A percentile compares a stretch with the other conserved stretches of the same genome.
phyloP scores from a whole-genome alignment of 2,329 filamentous ascomycete genomes.

The Geosmithia putterillii region DNA sequence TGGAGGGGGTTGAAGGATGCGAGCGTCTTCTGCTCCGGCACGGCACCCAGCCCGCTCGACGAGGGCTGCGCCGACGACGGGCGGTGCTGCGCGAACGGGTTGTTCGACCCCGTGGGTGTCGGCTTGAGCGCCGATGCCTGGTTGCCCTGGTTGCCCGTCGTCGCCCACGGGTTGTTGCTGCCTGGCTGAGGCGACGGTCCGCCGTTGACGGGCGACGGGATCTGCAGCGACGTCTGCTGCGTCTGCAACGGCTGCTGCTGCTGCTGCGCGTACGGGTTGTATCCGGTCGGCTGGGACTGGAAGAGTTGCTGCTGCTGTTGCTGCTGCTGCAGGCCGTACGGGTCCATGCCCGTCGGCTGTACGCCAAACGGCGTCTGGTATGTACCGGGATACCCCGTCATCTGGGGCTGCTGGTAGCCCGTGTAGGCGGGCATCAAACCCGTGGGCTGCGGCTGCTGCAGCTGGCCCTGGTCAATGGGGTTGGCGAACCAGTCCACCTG shows the following conservation, averaged over 20 bases:
- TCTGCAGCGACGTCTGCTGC: conserved; percentile 17
- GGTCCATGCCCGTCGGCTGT: conserved; percentile 50
- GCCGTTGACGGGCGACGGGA: conserved; percentile 29
- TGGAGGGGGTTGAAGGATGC: conserved; percentile 38
- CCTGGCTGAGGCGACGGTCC: conserved; percentile 60
- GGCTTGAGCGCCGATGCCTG: conserved; percentile 59
- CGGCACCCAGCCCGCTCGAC: conserved; percentile 59
- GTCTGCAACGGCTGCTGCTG: conserved; percentile 14
- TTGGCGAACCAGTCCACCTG: conserved; percentile 98
- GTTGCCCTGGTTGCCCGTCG: conserved; percentile 37
- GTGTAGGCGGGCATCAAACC: conserved; percentile 52
- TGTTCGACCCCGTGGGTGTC: conserved; percentile 90
- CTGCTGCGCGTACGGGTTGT: conserved; percentile 38
- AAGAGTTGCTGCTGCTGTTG: conserved; percentile 33
- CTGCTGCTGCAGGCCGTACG: conserved; percentile 45
- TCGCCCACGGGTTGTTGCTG: conserved; percentile 91
- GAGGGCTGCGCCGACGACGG: conserved; percentile 40
- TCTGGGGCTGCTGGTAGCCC: conserved; percentile 32
- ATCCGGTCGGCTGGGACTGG: conserved; percentile 39
- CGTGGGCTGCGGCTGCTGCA: conserved; percentile 61
- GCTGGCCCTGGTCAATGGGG: conserved; percentile 64
- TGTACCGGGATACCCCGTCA: conserved; percentile 41
- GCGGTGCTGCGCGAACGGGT: conserved; percentile 75
- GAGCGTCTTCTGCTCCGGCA: conserved; percentile 77
- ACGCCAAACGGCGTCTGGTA: conserved; percentile 56